Evolutionary conservation across 495 filamentous ascomycete species (phyloP), one percentile per base, ranked within the genome.

Genomic region (Talaromyces borbonicus): DNA sequence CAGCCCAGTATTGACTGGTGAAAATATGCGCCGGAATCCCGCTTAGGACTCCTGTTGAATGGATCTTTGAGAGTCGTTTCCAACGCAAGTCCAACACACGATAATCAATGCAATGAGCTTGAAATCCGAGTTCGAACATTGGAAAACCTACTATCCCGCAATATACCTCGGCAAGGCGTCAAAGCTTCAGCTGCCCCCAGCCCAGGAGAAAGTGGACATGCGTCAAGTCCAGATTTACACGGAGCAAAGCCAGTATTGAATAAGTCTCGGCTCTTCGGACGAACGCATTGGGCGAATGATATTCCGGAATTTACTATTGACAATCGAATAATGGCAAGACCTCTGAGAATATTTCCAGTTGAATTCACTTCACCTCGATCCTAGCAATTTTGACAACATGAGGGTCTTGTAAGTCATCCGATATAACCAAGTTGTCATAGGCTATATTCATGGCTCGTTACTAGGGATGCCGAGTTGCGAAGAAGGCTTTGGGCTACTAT

Each of bases 401-500:
- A 54, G 67, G 1, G 0, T 63, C 75, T 15, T 69, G 73, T 38
- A 12, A 8, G 33, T 36, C 3, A 15, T 15, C 11, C 11, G 11
- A 15, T 3, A 7, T 7, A 36, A 2, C 11, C 3, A 16, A 18
- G 15, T 36, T n/a, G 11, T 1, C 4, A 36, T 16, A 36, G 48
- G 6, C 7, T 19, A 19, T 11, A 37, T 37, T 11, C 8, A 9
- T 37, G 33, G 8, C 5, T 35, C 6, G 26, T 35, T 2, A 16
- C 4, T 12, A 37, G 33, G 33, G 33, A 37, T 9, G 65, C 63
- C 4, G 78, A 84, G 48, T 42, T 79, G 20, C 73, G 78, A 2
- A 69, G 80, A 38, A 61, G 79, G 16, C 46, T 83, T 3, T 84
- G 80, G 80, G 68, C 69, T 11, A 81, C 78, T 3, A 73, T 84